A percentile compares a stretch with the other conserved stretches of the same genome.
These are phyloP conservation scores for Entelexis paramagnoliae DNA, from an alignment of 1,139 yeast genomes.

Conservation along the genomic window DNA sequence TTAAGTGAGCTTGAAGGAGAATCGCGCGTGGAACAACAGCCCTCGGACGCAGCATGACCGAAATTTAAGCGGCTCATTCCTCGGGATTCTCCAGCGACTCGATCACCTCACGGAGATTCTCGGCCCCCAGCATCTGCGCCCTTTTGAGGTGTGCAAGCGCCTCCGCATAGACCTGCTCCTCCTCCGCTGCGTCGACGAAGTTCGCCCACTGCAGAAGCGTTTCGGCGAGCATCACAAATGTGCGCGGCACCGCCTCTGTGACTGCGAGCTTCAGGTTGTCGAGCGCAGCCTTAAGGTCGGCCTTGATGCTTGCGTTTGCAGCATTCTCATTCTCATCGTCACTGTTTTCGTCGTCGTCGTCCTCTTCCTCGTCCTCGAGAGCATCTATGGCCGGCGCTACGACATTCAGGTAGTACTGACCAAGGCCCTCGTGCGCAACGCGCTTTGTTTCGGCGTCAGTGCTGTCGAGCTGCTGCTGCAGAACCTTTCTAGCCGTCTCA, in stretches of 20 bases:
- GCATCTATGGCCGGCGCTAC: slow-evolving; percentile 30
- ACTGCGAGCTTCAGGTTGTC: slow-evolving; percentile 48
- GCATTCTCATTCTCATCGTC: too few species aligned
- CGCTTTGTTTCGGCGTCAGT: slow-evolving; percentile 5
- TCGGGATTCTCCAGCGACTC: slow-evolving; percentile 21
- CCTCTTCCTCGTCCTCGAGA: slow-evolving; percentile 28
- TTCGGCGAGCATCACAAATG: slow-evolving; percentile 77
- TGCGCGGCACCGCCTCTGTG: slow-evolving; percentile 63
- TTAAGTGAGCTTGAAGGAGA: too few species aligned
- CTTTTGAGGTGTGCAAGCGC: slow-evolving; percentile 42
- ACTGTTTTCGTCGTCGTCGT: too few species aligned
- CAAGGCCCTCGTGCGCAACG: slow-evolving; percentile 30
- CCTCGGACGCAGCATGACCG: too few species aligned
- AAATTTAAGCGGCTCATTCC: background rate
- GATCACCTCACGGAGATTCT: slow-evolving; percentile 19
- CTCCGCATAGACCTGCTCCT: slow-evolving; percentile 49
- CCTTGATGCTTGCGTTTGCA: slow-evolving; percentile 29
- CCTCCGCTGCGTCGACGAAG: slow-evolving; percentile 54
- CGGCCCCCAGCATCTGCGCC: slow-evolving; percentile 22
- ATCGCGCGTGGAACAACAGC: too few species aligned
- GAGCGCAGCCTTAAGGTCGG: slow-evolving; percentile 40
- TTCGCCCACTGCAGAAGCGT: slow-evolving; percentile 73
- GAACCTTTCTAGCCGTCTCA: slow-evolving; percentile 8
- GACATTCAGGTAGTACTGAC: slow-evolving; percentile 30
- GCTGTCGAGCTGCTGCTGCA: slow-evolving; percentile 4